Base-by-base conservation (phyloP, 139 green algal species). In the Haematococcus sp. region DNA sequence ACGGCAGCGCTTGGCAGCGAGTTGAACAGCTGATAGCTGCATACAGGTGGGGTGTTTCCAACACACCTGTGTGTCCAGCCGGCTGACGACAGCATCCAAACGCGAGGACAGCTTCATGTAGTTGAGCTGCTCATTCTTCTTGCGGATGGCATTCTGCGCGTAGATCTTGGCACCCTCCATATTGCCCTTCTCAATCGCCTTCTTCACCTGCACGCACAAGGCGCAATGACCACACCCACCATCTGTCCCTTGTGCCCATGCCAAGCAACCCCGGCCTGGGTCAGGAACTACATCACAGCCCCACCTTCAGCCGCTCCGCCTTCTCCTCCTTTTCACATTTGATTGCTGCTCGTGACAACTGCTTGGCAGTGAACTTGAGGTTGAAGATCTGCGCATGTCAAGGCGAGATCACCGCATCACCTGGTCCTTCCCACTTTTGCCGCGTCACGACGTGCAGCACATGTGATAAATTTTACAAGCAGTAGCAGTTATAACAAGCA, bases 161-260 rank as follows among this genome's bases (percentile, higher is more conserved):
- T 87, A 90, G 28, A 90, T 90, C 56, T 86, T 86, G 22, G 84
- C 84, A 0, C 84, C 84, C 63, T 90, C 84, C 68, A 87, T 81
- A 81, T 99, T 98, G 54, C 94, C 93, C 76, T 98, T 99, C 73
- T 99, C 96, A 31, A 99, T 99, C 1, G 96, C 95, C 63, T 95
- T 96, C 76, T 99, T 98, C 4, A 97, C 43, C 60, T 70, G 59
- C 4, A 11, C 7, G 40, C 11, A 49, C n/a, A n/a, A n/a, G n/a
- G n/a, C n/a, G n/a, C n/a, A n/a, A n/a, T n/a, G n/a, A n/a, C n/a
- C n/a, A n/a, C n/a, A n/a, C n/a, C n/a, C n/a, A n/a, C n/a, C n/a
- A n/a, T n/a, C n/a, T n/a, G n/a, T n/a, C n/a, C n/a, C n/a, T n/a
- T n/a, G n/a, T n/a, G n/a, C n/a, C n/a, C n/a, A n/a, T n/a, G n/a